Evolutionary conservation across 768 basidiomycete species (phyloP), one percentile per base, ranked within the genome.

Genomic region (Podaxis carcinomalis): DNA sequence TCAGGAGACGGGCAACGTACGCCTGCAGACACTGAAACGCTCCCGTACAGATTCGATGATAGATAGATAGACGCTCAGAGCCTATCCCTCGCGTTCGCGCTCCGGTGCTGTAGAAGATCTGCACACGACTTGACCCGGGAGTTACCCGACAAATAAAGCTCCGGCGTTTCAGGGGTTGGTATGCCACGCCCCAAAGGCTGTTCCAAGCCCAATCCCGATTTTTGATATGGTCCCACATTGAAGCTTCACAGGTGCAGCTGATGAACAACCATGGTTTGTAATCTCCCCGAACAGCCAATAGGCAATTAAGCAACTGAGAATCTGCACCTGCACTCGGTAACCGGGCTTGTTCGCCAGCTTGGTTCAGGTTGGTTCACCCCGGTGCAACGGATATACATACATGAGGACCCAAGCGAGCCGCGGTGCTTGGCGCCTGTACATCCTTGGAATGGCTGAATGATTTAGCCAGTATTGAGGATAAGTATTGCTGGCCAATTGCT

Each of bases 31-130:
- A 32, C 32, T 32, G 32, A 32, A 9, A 32, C 32, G 6, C 9
- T 32, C 32, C 32, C 7, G 32, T 32, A 9, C 32, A 9, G 32
- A 9, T 32, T 32, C 32, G 32, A 32, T 32, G 32, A 32, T 32
- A 32, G 23, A 32, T 9, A 49, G 25, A 49, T 27, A 49, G 25
- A 27, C 23, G 47, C 23, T 21, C 21, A 27, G 19, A 11, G 6
- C 7, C 32, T 32, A 32, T 49, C 47, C 23, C 21, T 49, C 47
- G 9, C 13, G 23, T 21, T 13, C 16, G 14, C 21, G 39, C 44
- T 56, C 54, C 54, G 54, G 40, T 23, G 54, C 42, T 44, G 54
- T 56, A 40, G 54, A 56, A 37, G 54, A 56, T 44, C 27, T 44
- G 14, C 54, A 27, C 11, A 42, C 54, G 39, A 56, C 39, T 19